Base-by-base conservation (phyloP, 2,329 filamentous ascomycete genomes). In the Exophiala alcalophila region DNA sequence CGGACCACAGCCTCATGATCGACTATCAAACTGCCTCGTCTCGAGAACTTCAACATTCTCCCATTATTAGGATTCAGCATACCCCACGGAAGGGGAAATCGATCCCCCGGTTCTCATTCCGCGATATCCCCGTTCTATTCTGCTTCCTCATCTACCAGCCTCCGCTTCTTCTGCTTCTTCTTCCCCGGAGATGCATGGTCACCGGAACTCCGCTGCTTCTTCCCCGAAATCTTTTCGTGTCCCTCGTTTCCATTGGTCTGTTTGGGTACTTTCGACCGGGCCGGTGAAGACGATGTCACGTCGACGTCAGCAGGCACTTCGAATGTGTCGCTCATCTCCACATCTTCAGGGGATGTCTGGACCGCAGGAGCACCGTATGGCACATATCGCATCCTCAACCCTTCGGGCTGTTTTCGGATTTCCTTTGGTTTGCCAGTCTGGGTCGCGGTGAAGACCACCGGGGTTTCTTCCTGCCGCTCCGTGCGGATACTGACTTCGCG, bases 381-480 rank as follows among this genome's bases (percentile, higher is more conserved):
- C 6, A 60, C 61, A 47, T 70, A 70, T 20, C 68, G 67, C 66
- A 69, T 68, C 50, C 63, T 67, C 47, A 71, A 40, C 44, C 47
- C 52, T 31, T 65, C 65, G 10, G 68, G 68, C 40, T 71, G 67
- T 38, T 64, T 57, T 24, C 62, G 60, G 23, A 61, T 54, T 2
- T 63, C 61, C 49, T 64, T 68, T 16, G 61, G 58, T 26, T 59
- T 46, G 31, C 59, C 49, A 7, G 26, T 38, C 18, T 36, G 20
- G 4, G 47, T 47, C 11, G 53, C 53, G 4, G 50, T 51, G 40
- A 55, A 55, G 19, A 38, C 26, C 19, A 42, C 21, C n/a, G 34
- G 25, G 34, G 31, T 27, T 14, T 23, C 26, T 23, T 33, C 28
- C 28, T 44, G n/a, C 19, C 18, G 42, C 14, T 9, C 15, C 10